These are phyloP conservation scores for Xerocomellus intermedius DNA, from an alignment of 768 basidiomycete species.

Conservation along the genomic window DNA sequence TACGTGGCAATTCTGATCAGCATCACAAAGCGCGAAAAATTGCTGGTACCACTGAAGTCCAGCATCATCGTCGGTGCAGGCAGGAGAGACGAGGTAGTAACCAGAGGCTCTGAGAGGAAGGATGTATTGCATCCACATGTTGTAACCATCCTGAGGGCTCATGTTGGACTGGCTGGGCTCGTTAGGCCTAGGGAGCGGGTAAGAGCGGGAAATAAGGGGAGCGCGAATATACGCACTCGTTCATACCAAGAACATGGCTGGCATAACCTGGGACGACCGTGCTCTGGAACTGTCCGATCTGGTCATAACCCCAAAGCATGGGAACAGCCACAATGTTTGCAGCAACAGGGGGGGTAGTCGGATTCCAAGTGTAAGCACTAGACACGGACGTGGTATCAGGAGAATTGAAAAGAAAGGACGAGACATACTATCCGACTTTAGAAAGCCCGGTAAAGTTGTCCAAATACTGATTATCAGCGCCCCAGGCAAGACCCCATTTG, in stretches of 20 bases:
- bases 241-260: constrained; percentile 53
- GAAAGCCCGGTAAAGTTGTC: constrained; percentile 43
- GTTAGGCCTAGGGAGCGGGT: constrained; percentile 56
- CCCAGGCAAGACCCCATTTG: constrained; percentile 56
- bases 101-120: constrained; percentile 55
- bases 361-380: constrained; percentile 64
- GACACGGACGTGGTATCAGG: not conserved
- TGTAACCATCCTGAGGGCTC: constrained; percentile 43
- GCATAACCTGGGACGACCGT: constrained; percentile 52
- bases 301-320: constrained; percentile 67
- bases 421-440: constrained; percentile 43
- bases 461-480: constrained; percentile 30
- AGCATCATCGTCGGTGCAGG: constrained; percentile 55
- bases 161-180: constrained; percentile 61
- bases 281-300: constrained; percentile 43
- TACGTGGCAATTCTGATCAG: constrained; percentile 52
- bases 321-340: too few species aligned
- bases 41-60: constrained; percentile 65
- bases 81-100: constrained; percentile 61
- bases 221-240: constrained; percentile 56
- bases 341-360: too few species aligned
- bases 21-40: constrained; percentile 49
- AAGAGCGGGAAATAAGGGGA: not conserved
- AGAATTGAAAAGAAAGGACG: not conserved
- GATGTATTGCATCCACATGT: constrained; percentile 62